Conservation (phyloP, 1,284 basidiomycete species). For the Leccinum griseonigrum region DNA sequence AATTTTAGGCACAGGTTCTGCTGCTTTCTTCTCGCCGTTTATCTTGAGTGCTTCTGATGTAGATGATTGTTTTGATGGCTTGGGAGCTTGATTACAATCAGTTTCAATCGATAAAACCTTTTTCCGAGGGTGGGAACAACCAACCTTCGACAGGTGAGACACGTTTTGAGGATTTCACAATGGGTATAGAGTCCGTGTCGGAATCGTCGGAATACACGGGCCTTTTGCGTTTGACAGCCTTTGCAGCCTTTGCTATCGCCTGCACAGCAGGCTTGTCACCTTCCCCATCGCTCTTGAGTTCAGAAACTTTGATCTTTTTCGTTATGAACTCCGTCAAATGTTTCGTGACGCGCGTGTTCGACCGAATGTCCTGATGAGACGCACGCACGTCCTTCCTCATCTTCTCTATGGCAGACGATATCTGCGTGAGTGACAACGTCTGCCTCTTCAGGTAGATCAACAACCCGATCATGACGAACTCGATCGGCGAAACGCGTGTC, state of each 20-base stretch:
- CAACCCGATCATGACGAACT: constrained; percentile 48
- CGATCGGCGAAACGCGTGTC: constrained; percentile 44
- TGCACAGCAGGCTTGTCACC: constrained; percentile 27
- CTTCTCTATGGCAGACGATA: constrained; percentile 40
- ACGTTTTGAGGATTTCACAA: constrained; percentile 15
- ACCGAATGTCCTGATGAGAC: constrained; percentile 41
- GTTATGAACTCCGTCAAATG: constrained; percentile 40
- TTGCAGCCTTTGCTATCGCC: constrained; percentile 11
- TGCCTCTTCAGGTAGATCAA: constrained; percentile 39
- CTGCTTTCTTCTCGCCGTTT: constrained; percentile 8
- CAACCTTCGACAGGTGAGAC: constrained; percentile 14
- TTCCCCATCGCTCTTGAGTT: constrained; percentile 32
- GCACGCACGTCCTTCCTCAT: constrained; percentile 44
- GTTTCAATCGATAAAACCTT: background rate
- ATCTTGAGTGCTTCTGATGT: constrained; percentile 4
- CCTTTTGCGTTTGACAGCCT: constrained; percentile 30
- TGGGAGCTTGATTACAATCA: constrained; percentile 15
- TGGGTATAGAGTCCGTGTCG: constrained; percentile 19
- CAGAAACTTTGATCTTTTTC: constrained; percentile 32
- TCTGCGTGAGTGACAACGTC: constrained; percentile 39
- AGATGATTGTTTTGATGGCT: constrained; percentile 9
- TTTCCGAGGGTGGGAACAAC: constrained; percentile 7
- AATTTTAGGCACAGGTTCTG: background rate
- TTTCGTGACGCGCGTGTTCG: constrained; percentile 41
- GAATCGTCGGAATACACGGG: constrained; percentile 25